A percentile compares a stretch with the other conserved stretches of the same genome.
phyloP scores from a whole-genome alignment of 169 alveolate species.

The Cryptosporidium sp. region DNA sequence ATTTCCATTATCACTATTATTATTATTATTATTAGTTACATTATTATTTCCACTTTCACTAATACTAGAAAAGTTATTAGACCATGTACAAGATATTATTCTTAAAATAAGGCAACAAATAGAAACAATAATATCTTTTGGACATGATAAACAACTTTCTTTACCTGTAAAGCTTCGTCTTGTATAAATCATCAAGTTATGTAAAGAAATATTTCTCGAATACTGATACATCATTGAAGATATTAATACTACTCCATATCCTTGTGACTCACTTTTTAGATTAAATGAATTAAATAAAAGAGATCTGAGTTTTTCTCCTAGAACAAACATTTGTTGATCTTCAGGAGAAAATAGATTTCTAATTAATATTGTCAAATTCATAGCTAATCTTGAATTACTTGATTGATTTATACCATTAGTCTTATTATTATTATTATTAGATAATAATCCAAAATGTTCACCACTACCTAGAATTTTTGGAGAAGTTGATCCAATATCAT shows the following conservation, averaged over 20 bases:
- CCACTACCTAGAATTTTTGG: background rate
- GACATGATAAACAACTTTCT: slow-evolving; percentile 64
- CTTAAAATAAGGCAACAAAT: slow-evolving; percentile 53
- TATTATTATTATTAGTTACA: too few relatives aligned
- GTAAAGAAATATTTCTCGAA: slow-evolving; percentile 52
- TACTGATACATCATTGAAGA: slow-evolving; percentile 40
- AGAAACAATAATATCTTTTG: slow-evolving; percentile 48
- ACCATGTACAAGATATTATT: slow-evolving; percentile 52
- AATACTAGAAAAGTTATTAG: background rate
- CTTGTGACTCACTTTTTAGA: slow-evolving; percentile 46
- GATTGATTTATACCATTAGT: background rate
- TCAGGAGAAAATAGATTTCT: slow-evolving; percentile 6
- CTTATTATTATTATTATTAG: background rate
- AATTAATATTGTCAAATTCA: background rate
- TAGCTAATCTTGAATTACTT: background rate
- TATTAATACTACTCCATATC: slow-evolving; percentile 54
- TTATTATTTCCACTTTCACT: background rate
- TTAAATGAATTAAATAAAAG: slow-evolving; percentile 51
- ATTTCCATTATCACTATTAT: too few relatives aligned
- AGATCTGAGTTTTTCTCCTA: slow-evolving; percentile 30
- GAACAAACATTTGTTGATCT: slow-evolving; percentile 12
- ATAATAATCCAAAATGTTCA: background rate
- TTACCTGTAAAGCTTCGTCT: slow-evolving; percentile 35
- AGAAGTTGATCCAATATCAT: background rate
- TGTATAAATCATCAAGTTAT: slow-evolving; percentile 54